Conservation (phyloP, 768 basidiomycete species). For the Termitomyces sp. region DNA sequence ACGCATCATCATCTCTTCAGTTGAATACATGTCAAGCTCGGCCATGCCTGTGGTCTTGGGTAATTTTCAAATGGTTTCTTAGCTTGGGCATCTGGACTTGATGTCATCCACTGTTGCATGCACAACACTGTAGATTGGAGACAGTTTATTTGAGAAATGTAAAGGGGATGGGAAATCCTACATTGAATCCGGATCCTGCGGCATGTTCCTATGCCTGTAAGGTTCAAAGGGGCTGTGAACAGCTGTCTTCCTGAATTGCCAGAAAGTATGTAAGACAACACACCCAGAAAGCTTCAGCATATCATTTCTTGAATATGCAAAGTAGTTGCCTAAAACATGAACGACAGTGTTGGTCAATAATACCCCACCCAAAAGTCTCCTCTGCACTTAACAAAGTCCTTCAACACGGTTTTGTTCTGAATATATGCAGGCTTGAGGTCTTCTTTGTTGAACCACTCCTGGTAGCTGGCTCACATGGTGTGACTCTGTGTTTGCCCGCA, state of each 20-base stretch:
- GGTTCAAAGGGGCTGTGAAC: conserved; percentile 74
- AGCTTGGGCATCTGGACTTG: conserved; percentile 39
- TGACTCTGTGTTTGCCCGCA: conserved; percentile 48
- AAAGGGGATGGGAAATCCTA: conserved; percentile 8
- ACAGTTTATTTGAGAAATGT: not conserved
- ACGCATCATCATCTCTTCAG: conserved; percentile 54
- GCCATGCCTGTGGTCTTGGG: conserved; percentile 25
- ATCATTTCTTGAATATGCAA: conserved; percentile 91
- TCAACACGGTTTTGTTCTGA: conserved; percentile 55
- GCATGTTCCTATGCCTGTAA: conserved; percentile 37
- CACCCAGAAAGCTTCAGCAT: conserved; percentile 82
- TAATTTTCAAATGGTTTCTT: conserved; percentile 37
- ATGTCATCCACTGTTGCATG: conserved; percentile 77
- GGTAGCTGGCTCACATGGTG: conserved; percentile 67
- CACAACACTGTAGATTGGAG: conserved; percentile 59
- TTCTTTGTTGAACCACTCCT: conserved; percentile 78
- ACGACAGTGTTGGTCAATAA: conserved; percentile 78
- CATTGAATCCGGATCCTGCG: conserved; percentile 36
- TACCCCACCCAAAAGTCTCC: conserved; percentile 89
- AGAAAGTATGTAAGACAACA: conserved; percentile 18
- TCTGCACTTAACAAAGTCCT: conserved; percentile 52
- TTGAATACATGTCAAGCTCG: conserved; percentile 43
- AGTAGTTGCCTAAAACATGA: conserved; percentile 86
- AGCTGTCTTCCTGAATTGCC: conserved; percentile 55
- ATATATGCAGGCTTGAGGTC: conserved; percentile 68